Conservation (phyloP, 1,284 basidiomycete genomes). For the Pyrrhoderma noxium region DNA sequence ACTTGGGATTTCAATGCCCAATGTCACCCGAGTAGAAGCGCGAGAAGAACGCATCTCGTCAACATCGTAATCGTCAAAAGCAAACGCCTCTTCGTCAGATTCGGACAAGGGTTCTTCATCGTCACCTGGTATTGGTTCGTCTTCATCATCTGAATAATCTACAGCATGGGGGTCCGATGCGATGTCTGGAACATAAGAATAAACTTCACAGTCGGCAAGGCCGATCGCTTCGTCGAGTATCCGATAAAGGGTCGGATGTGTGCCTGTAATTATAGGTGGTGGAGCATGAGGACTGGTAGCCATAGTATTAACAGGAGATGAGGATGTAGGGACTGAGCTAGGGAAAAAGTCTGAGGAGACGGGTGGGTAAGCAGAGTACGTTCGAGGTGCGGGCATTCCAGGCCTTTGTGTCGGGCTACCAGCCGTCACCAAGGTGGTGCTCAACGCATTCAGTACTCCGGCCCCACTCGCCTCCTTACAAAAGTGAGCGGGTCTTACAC, state of each 20-base stretch:
- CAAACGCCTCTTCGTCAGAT: slow-evolving; percentile 60
- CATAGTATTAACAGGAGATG: slow-evolving; percentile 53
- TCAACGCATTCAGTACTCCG: slow-evolving; percentile 72
- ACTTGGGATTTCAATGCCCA: slow-evolving; percentile 9
- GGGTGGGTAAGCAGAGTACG: slow-evolving; percentile 76
- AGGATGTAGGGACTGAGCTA: slow-evolving; percentile 58
- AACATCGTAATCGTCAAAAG: slow-evolving; percentile 75
- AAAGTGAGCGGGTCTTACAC: slow-evolving; percentile 88
- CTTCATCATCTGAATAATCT: slow-evolving; percentile 72
- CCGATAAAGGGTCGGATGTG: slow-evolving; percentile 80
- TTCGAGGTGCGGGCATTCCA: slow-evolving; percentile 59
- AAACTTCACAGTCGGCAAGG: slow-evolving; percentile 90
- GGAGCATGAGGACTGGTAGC: slow-evolving; percentile 58
- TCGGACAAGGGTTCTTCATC: slow-evolving; percentile 52
- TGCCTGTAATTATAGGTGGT: slow-evolving; percentile 41
- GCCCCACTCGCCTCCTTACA: slow-evolving; percentile 75
- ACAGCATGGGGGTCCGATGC: slow-evolving; percentile 93
- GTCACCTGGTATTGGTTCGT: slow-evolving; percentile 50
- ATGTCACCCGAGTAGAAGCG: slow-evolving; percentile 22
- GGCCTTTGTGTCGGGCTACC: slow-evolving; percentile 35
- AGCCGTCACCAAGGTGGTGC: slow-evolving; percentile 67
- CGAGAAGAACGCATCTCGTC: slow-evolving; percentile 47
- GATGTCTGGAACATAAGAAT: slow-evolving; percentile 89
- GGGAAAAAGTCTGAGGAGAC: slow-evolving; percentile 69
- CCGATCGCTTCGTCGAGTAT: slow-evolving; percentile 89